Evolutionary conservation across 768 basidiomycete species (phyloP).

Genomic region (Amanita fuliginea): DNA sequence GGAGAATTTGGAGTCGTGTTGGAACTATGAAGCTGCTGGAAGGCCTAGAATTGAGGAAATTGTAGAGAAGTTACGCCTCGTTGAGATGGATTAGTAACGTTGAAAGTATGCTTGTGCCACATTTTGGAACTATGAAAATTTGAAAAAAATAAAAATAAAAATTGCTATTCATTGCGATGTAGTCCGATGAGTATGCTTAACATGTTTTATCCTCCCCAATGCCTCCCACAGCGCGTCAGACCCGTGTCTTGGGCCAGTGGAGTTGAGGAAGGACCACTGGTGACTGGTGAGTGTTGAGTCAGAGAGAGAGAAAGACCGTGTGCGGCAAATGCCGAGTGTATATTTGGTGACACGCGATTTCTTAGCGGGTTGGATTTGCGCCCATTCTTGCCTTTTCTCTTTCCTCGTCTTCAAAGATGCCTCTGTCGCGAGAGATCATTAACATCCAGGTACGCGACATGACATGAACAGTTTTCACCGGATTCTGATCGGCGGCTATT

Average conservation of each 20-base stretch:
- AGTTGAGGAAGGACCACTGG: too few species aligned
- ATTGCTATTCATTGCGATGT: too few species aligned
- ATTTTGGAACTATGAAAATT: too few species aligned
- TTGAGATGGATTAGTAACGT: too few species aligned
- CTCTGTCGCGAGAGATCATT: slow-evolving; percentile 60
- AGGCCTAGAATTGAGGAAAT: slow-evolving; percentile 9
- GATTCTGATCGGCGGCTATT: slow-evolving; percentile 7
- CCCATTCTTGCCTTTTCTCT: slow-evolving; percentile 8
- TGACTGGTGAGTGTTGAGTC: neutral
- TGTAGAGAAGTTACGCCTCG: neutral
- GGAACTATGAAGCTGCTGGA: slow-evolving; percentile 9
- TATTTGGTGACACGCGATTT: neutral
- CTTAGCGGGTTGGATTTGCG: neutral
- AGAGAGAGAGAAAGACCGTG: too few species aligned
- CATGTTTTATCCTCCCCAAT: too few species aligned
- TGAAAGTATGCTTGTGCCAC: too few species aligned
- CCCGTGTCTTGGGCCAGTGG: too few species aligned
- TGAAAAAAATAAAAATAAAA: too few species aligned
- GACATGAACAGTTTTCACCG: neutral
- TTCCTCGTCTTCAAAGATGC: slow-evolving; percentile 27
- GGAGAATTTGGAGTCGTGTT: slow-evolving; percentile 11
- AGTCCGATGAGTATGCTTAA: too few species aligned
- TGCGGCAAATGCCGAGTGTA: neutral
- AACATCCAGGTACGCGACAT: slow-evolving; percentile 55
- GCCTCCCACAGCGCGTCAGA: too few species aligned